Conservation (phyloP, 257 asterid species). For the Primulina huaijiensis region DNA sequence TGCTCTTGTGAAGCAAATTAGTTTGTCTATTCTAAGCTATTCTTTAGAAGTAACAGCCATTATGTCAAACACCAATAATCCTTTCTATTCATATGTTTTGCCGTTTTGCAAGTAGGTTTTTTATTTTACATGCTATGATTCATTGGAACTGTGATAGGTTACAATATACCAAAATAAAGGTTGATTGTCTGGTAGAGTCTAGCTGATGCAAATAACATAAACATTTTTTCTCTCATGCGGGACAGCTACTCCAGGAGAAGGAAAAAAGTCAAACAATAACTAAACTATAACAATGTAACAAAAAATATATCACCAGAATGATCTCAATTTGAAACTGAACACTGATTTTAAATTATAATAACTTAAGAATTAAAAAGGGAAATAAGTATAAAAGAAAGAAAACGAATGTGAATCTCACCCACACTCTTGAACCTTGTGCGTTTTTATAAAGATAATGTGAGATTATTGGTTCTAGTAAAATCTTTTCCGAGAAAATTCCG, state of each 20-base stretch:
- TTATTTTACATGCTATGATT: background rate
- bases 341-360: too few relatives aligned
- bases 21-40: background rate
- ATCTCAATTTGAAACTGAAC: too few relatives aligned
- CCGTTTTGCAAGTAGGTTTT: background rate
- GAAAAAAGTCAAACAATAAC: too few relatives aligned
- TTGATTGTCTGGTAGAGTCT: background rate
- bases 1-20: background rate
- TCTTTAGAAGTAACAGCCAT: background rate
- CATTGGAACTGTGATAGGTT: too few relatives aligned
- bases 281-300: too few relatives aligned
- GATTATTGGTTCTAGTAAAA: background rate
- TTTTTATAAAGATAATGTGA: background rate
- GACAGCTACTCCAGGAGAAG: too few relatives aligned
- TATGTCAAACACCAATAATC: background rate
- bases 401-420: too few relatives aligned
- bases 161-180: too few relatives aligned
- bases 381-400: too few relatives aligned
- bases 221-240: too few relatives aligned
- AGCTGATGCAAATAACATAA: background rate
- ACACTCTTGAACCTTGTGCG: background rate
- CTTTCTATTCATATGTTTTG: background rate
- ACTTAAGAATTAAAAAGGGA: too few relatives aligned
- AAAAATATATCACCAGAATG: too few relatives aligned
- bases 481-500: background rate